A percentile compares a stretch with the other conserved stretches of the same genome.
Conservation (phyloP, 768 basidiomycete genomes). For the Tubosaeta sp. region DNA sequence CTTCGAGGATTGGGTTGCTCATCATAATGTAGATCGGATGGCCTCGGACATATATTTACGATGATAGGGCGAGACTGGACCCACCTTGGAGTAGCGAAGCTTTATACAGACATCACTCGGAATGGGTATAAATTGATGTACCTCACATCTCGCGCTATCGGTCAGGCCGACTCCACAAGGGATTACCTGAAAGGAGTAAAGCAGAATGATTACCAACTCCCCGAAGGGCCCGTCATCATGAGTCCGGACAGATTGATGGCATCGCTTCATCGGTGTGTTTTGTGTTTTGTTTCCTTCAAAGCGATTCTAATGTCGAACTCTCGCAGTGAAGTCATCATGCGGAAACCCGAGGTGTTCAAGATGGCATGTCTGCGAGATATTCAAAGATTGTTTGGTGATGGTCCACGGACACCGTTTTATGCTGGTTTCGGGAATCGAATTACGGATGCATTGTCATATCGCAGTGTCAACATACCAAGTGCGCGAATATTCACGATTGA, state of each 20-base stretch:
- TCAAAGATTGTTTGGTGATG: slow-evolving; percentile 79
- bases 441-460: slow-evolving; percentile 96
- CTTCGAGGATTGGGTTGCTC: neutral
- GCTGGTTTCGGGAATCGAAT: slow-evolving; percentile 98
- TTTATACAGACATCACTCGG: slow-evolving; percentile 91
- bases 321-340: slow-evolving; percentile 92
- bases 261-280: slow-evolving; percentile 80
- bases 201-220: slow-evolving; percentile 94
- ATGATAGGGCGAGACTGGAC: slow-evolving; percentile 99
- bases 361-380: slow-evolving; percentile 98
- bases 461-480: slow-evolving; percentile 91
- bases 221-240: slow-evolving; percentile 98
- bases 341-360: slow-evolving; percentile 99
- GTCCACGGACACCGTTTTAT: slow-evolving; percentile 77
- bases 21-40: slow-evolving; percentile 68
- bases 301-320: neutral
- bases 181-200: slow-evolving; percentile 93
- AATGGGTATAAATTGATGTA: slow-evolving; percentile 99
- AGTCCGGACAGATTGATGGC: slow-evolving; percentile 94
- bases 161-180: slow-evolving; percentile 94
- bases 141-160: slow-evolving; percentile 93
- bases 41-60: slow-evolving; percentile 92
- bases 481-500: slow-evolving; percentile 97
- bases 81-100: slow-evolving; percentile 92
- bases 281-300: neutral